phyloP scores from a whole-genome alignment of 148 eudicot species.

The Rhododendron henanense region DNA sequence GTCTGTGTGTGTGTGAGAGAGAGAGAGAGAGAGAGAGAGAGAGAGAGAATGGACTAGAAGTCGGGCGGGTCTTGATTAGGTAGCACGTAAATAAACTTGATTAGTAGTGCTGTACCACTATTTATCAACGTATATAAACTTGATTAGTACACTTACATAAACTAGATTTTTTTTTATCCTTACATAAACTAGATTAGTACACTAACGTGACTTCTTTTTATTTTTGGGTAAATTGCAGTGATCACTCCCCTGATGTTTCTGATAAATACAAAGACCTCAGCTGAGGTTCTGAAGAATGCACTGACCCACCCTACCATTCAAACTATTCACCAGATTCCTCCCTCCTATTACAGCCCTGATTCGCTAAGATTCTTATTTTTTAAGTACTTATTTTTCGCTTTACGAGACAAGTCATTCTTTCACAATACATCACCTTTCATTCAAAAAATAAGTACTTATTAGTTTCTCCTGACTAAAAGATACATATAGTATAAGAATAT shows the following conservation, averaged over 20 bases:
- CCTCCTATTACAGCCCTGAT: too few relatives aligned
- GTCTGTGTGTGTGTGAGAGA: not conserved
- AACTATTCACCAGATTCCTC: too few relatives aligned
- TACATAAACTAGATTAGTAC: not conserved
- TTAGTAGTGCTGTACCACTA: not conserved
- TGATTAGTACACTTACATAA: not conserved
- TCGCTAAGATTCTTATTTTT: too few relatives aligned
- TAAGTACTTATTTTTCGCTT: rapidly evolving
- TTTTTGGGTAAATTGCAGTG: not conserved
- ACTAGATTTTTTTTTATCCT: too few relatives aligned
- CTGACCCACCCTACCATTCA: not conserved
- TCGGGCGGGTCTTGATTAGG: not conserved
- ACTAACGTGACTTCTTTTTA: not conserved
- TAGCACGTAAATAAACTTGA: not conserved
- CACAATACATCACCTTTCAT: too few relatives aligned
- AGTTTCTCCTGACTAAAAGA: too few relatives aligned
- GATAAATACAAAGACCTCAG: not conserved
- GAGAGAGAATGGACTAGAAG: not conserved
- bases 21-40: not conserved
- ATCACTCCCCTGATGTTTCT: not conserved
- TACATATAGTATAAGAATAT: too few relatives aligned
- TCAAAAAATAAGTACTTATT: too few relatives aligned
- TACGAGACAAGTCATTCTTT: too few relatives aligned
- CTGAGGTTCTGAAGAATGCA: not conserved
- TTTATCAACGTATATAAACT: not conserved